Percentiles rank a stretch among this genome's conserved stretches.
These are phyloP conservation scores for Aspergillus sp. DNA, from an alignment of 2,329 filamentous ascomycete species.

Conservation along the genomic window DNA sequence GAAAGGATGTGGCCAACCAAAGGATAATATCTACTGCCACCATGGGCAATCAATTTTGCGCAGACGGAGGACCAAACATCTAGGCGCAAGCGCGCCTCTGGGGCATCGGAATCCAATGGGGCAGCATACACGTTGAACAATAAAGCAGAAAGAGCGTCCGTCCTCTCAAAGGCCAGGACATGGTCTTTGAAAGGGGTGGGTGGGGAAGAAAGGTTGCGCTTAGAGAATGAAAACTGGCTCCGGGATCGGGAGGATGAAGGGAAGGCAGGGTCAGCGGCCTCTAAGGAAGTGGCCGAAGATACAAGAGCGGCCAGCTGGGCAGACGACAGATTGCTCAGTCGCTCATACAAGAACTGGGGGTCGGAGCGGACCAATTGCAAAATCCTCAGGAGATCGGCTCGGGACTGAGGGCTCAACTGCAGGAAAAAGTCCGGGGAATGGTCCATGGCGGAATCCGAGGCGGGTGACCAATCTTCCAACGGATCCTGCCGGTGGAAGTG, in stretches of 20 bases:
- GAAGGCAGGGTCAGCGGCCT: conserved; percentile 78
- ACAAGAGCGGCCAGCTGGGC: conserved; percentile 74
- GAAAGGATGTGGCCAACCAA: conserved; percentile 81
- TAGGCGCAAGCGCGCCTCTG: conserved; percentile 72
- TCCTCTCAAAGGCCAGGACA: conserved; percentile 80
- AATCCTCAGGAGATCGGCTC: conserved; percentile 73
- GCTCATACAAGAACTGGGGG: conserved; percentile 78
- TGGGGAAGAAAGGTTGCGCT: conserved; percentile 40
- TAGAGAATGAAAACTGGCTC: conserved; percentile 40
- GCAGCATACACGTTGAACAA: conserved; percentile 88
- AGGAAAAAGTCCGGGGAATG: conserved; percentile 41
- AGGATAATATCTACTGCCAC: conserved; percentile 70
- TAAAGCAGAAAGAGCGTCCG: conserved; percentile 78
- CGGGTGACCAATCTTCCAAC: conserved; percentile 22
- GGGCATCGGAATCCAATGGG: conserved; percentile 73
- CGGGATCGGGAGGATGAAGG: conserved; percentile 57
- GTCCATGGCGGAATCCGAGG: conserved; percentile 35
- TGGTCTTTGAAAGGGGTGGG: conserved; percentile 68
- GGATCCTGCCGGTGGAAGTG: conserved; percentile 31
- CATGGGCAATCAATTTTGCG: conserved; percentile 73
- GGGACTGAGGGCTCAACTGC: conserved; percentile 69
- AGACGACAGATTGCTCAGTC: conserved; percentile 70
- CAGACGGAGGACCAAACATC: conserved; percentile 86
- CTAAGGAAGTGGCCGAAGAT: conserved; percentile 71
- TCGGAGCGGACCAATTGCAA: conserved; percentile 79